Evolutionary conservation across 305 asterid species (phyloP), one percentile per base, ranked within the genome.

Genomic region (Fraxinus baroniana): DNA sequence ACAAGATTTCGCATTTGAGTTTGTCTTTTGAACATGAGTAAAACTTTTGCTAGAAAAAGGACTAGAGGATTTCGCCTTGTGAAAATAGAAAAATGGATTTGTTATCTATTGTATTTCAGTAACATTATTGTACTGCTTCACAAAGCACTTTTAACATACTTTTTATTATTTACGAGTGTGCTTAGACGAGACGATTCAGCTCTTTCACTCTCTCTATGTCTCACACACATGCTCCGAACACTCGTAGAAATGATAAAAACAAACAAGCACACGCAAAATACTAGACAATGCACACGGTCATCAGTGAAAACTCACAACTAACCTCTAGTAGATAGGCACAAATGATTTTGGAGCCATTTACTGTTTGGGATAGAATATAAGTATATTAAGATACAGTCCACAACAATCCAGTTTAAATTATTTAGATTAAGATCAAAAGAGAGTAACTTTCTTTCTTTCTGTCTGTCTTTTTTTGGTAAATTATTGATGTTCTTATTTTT

Each of bases 81-180:
- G 20, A 77, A 80, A 33, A 77, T 20, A 70, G 37, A 68, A 74
- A 36, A 12, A 76, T 66, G 46, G 24, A 57, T 28, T 85, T 28
- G 39, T 70, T 36, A 66, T 12, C 46, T 72, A 12, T 62, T 80
- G 28, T 10, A 30, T 74, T 66, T 32, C 37, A 72, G 49, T 72
- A 17, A 32, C 15, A 8, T 28, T 52, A 35, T 72, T 82, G 24
- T 77, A 55, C 49, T 71, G 77, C 76, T 77, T 84, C 62, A 75
- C 37, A 46, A 76, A 35, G 74, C 78, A 60, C 37, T 77, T 76
- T 32, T 66, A 15, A 72, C 46, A 7, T 33, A 13, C 76, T 33
- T 30, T 32, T 33, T 68, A 22, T 22, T 1, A 72, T 7, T 79
- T 84, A 15, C 79, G 57, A 64, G 74, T 75, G 35, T 62, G 52